Evolutionary conservation across 23 red algal genomes (phyloP), one percentile per base, ranked within the genome.

Genomic region (Gracilaria caudata): DNA sequence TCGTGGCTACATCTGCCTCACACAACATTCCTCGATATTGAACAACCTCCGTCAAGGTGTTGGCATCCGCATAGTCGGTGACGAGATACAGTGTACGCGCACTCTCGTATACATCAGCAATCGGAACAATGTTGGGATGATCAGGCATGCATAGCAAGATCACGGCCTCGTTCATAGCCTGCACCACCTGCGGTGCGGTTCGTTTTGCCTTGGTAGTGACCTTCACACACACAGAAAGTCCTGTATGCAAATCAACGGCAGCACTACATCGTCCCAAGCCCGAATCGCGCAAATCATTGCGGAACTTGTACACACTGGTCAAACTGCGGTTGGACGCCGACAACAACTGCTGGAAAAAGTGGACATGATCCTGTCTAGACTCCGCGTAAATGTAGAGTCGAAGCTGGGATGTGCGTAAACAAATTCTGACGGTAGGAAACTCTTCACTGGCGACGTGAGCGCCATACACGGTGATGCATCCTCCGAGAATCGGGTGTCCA

Each of bases 71-170:
- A 41, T 76, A 57, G 17, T 73, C 64, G 21, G 82, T 86, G 68
- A 86, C 82, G 56, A 86, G 45, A 20, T 86, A 86, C 2, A 74
- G 29, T 10, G 82, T 76, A 7, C 82, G 59, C 24, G 82, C 68
- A 58, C 65, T 74, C 66, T 86, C 82, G 45, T 86, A 86, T 47
- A 86, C 43, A 75, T 86, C 82, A 14, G 58, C 45, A 35, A 86
- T 86, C 10, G 64, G 56, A 37, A 76, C 46, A 32, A 70, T 60
- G 17, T 76, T 76, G 53, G 51, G 56, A 59, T 86, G 82, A 56
- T 72, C 59, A 9, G 65, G 82, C 65, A 86, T 86, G 10, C 64
- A 56, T 4, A 86, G 68, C 82, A 86, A 29, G 12, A 76, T 58
- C 16, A 86, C 68, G 28, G 82, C 82, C 33, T 86, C 82, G 23